Evolutionary conservation across 164 flowering plant species (phyloP).

Genomic region (Chloranthus sessilifolius): DNA sequence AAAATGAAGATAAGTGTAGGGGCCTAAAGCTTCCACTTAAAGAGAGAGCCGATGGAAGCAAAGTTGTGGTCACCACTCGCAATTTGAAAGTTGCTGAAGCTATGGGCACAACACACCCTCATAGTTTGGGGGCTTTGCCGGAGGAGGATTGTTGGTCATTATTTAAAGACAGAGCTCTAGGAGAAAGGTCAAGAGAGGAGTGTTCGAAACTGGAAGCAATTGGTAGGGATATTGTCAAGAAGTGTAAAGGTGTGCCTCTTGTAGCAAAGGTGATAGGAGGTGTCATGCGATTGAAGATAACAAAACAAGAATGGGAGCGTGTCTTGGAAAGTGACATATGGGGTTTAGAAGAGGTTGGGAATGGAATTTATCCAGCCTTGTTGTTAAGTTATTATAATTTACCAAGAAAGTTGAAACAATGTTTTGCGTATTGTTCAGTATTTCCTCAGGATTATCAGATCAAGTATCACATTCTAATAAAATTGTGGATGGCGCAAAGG

Average conservation of each 20-base stretch:
- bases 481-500: no score
- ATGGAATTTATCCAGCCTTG: no score
- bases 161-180: neutral
- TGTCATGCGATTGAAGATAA: neutral
- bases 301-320: no score
- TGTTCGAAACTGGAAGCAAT: neutral
- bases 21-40: neutral
- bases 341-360: no score
- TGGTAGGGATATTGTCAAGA: neutral
- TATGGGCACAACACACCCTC: neutral
- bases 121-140: neutral
- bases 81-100: neutral
- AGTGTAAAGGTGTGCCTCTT: neutral
- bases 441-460: no score
- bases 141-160: neutral
- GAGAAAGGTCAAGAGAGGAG: neutral
- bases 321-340: no score
- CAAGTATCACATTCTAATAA: no score
- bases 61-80: conserved; percentile 2
- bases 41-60: neutral
- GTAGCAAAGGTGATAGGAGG: neutral
- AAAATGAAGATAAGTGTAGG: neutral
- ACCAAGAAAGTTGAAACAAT: no score
- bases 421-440: no score
- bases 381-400: no score